phyloP scores from a whole-genome alignment of 148 eudicot genomes.

The Diospyros lotus region DNA sequence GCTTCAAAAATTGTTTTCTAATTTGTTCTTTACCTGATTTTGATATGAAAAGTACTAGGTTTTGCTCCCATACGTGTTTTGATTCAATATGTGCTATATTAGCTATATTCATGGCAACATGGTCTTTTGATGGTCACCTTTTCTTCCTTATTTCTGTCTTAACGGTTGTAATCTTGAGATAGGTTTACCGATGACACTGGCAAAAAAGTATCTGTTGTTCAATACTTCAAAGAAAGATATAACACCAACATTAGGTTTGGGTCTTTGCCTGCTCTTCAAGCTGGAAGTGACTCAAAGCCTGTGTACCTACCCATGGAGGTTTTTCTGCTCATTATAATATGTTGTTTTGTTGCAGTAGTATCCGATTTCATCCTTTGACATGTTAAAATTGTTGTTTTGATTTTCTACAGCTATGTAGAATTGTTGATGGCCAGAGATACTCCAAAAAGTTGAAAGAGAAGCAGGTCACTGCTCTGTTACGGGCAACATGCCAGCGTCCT shows the following conservation, averaged over 20 bases:
- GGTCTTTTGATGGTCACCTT: too few relatives aligned
- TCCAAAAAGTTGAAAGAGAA: constrained; percentile 54
- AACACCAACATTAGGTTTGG: constrained; percentile 29
- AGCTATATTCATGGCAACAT: too few relatives aligned
- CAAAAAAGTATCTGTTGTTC: constrained; percentile 35
- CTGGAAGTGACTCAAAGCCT: constrained; percentile 52
- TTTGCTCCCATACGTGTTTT: too few relatives aligned
- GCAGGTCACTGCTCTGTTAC: constrained; percentile 63
- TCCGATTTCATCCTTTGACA: background rate
- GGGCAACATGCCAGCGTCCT: constrained; percentile 83
- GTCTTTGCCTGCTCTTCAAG: constrained; percentile 57
- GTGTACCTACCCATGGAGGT: constrained; percentile 87
- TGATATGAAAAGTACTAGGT: too few relatives aligned
- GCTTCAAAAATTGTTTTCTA: too few relatives aligned
- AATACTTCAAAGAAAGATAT: constrained; percentile 52
- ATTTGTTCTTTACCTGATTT: too few relatives aligned
- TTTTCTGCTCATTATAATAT: background rate
- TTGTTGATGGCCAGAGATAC: constrained; percentile 61
- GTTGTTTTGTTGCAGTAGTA: background rate
- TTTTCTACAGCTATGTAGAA: constrained; percentile 39
- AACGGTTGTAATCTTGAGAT: background rate
- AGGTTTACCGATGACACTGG: constrained; percentile 47
- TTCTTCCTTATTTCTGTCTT: too few relatives aligned
- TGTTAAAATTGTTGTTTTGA: background rate
- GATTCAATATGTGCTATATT: too few relatives aligned